Evolutionary conservation across 2,329 filamentous ascomycete species (phyloP).

Genomic region (Colletotrichum paranaense): DNA sequence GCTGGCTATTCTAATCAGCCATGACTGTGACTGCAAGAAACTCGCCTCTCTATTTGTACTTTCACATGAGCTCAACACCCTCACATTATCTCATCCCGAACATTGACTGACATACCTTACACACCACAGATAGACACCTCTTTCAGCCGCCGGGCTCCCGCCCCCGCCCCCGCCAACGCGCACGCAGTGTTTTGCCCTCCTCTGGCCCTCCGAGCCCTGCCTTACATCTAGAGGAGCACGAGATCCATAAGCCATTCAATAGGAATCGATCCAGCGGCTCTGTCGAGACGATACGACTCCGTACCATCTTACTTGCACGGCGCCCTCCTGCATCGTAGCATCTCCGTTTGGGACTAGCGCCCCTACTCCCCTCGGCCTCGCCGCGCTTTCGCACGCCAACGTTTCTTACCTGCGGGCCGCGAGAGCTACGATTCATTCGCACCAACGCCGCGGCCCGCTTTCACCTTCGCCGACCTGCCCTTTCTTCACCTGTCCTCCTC

Average conservation of each 20-base stretch:
- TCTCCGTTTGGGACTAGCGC: slow-evolving; percentile 15
- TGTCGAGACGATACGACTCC: not conserved
- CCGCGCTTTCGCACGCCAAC: slow-evolving; percentile 12
- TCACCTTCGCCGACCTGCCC: not conserved
- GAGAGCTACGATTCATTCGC: slow-evolving; percentile 13
- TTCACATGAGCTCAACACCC: not conserved
- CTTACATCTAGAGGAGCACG: not conserved
- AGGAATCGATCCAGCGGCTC: not conserved
- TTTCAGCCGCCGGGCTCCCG: not conserved
- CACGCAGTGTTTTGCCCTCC: not conserved
- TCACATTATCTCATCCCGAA: not conserved
- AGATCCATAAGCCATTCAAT: not conserved
- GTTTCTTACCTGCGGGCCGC: slow-evolving; percentile 1
- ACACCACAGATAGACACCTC: not conserved
- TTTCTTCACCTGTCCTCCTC: not conserved
- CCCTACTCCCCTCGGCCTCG: slow-evolving; percentile 24
- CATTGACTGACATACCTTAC: not conserved
- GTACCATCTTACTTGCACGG: not conserved
- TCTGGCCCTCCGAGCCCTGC: not conserved
- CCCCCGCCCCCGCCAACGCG: not conserved
- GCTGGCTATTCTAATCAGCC: not conserved
- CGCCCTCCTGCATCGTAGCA: slow-evolving; percentile 3
- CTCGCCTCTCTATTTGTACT: not conserved
- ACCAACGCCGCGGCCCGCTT: slow-evolving; percentile 4
- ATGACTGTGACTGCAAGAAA: not conserved